Percentiles rank a stretch among this genome's conserved stretches.
These are phyloP conservation scores for Athelia sp. DNA, from an alignment of 1,284 basidiomycete genomes.

Conservation along the genomic window DNA sequence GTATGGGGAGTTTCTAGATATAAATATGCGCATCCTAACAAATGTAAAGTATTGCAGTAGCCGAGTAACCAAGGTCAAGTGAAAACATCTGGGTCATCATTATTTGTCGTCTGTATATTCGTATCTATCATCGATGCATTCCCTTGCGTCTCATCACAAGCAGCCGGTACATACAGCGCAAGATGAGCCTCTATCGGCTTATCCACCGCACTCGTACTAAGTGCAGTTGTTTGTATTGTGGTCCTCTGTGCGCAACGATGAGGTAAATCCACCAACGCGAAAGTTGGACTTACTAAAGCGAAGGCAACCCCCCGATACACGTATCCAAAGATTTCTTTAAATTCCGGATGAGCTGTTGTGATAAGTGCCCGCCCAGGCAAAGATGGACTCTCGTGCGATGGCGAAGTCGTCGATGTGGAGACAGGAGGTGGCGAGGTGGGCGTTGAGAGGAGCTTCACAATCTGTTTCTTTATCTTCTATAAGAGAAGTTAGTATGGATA, in stretches of 20 bases:
- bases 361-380: conserved; percentile 32
- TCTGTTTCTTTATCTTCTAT: conserved; percentile 1
- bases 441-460: not conserved
- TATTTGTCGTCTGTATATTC: too few relatives aligned
- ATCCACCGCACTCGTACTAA: conserved; percentile 29
- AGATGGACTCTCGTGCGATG: too few relatives aligned
- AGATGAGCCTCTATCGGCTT: conserved; percentile 38
- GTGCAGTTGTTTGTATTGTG: conserved; percentile 30
- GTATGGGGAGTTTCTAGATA: too few relatives aligned
- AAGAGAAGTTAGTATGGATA: not conserved
- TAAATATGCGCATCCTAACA: too few relatives aligned
- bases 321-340: conserved; percentile 50
- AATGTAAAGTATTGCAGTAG: too few relatives aligned
- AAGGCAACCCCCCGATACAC: conserved; percentile 51
- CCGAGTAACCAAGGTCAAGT: too few relatives aligned
- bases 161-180: conserved; percentile 36
- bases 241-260: conserved; percentile 29
- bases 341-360: conserved; percentile 53
- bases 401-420: not conserved
- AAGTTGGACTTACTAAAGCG: conserved; percentile 40
- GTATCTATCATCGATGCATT: too few relatives aligned
- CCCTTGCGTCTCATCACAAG: too few relatives aligned
- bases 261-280: not conserved
- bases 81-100: too few relatives aligned
- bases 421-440: not conserved